Percentiles rank a stretch among this genome's conserved stretches.
These are phyloP conservation scores for Trypethelium eluteriae DNA, from an alignment of 495 filamentous ascomycete species.

Conservation along the genomic window DNA sequence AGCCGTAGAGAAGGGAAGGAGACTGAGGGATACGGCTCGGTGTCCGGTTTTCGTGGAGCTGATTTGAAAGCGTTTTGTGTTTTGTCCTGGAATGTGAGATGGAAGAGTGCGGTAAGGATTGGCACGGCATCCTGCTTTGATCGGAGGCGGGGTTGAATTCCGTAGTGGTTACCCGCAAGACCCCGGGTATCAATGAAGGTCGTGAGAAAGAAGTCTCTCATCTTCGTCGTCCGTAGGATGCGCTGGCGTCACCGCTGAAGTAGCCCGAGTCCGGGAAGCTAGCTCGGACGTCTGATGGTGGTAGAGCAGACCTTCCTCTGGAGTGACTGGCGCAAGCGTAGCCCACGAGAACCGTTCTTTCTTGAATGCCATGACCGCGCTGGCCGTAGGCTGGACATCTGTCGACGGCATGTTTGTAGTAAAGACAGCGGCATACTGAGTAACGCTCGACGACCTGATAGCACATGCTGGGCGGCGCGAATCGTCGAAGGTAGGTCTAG, in stretches of 20 bases:
- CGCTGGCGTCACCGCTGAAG: not conserved
- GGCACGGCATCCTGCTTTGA: not conserved
- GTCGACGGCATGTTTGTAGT: conserved; percentile 71
- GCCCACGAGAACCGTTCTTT: conserved; percentile 69
- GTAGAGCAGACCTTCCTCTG: conserved; percentile 7
- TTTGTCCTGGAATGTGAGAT: no score
- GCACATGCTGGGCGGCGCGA: conserved; percentile 51
- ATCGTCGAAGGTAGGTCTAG: not conserved
- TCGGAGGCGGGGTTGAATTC: not conserved
- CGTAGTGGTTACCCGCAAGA: not conserved
- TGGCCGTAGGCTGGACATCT: conserved; percentile 64
- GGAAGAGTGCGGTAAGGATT: not conserved
- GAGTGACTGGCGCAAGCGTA: conserved; percentile 67
- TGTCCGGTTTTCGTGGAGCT: no score
- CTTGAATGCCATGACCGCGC: conserved; percentile 61
- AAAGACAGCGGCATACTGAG: conserved; percentile 72
- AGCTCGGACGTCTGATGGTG: not conserved
- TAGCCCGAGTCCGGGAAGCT: not conserved
- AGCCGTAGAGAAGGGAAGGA: no score
- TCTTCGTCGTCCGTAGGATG: not conserved
- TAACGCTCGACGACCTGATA: conserved; percentile 66
- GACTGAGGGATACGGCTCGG: no score
- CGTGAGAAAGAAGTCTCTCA: not conserved
- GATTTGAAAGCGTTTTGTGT: no score
- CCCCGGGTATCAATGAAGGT: not conserved